A percentile compares a stretch with the other conserved stretches of the same genome.
These are phyloP conservation scores for Ceratonia siliqua DNA, from an alignment of 306 rosid species.

Conservation along the genomic window DNA sequence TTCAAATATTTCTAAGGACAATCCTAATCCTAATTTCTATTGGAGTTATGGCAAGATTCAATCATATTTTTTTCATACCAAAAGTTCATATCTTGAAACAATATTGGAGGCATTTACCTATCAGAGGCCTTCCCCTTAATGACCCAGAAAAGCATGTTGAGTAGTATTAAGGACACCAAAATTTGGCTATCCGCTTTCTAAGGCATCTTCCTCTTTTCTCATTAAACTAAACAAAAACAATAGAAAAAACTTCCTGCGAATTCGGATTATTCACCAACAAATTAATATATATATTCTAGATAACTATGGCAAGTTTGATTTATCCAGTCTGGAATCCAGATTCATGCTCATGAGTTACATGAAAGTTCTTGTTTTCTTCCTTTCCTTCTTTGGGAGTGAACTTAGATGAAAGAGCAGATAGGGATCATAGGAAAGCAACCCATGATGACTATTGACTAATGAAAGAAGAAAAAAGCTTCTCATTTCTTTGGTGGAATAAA, in stretches of 20 bases:
- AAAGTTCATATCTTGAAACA: not conserved
- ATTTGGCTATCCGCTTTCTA: no score
- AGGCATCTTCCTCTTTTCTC: no score
- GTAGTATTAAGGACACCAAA: no score
- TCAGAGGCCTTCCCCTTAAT: no score
- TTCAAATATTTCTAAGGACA: no score
- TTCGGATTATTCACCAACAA: not conserved
- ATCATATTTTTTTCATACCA: not conserved
- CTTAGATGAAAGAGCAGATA: not conserved
- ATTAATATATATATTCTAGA: no score
- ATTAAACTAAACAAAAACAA: not conserved
- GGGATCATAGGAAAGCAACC: not conserved
- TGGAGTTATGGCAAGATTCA: not conserved
- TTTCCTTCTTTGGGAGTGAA: not conserved
- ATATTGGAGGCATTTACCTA: not conserved
- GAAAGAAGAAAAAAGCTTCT: not conserved
- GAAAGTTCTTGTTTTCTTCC: not conserved
- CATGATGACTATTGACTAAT: not conserved
- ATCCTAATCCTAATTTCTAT: not conserved
- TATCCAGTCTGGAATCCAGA: not conserved
- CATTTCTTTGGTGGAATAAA: constrained; percentile 18
- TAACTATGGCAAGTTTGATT: not conserved
- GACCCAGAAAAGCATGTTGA: no score
- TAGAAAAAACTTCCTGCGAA: not conserved
- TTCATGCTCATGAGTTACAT: not conserved